These are phyloP conservation scores for Cryoendolithus antarcticus DNA, from an alignment of 2,329 filamentous ascomycete species.

Conservation along the genomic window DNA sequence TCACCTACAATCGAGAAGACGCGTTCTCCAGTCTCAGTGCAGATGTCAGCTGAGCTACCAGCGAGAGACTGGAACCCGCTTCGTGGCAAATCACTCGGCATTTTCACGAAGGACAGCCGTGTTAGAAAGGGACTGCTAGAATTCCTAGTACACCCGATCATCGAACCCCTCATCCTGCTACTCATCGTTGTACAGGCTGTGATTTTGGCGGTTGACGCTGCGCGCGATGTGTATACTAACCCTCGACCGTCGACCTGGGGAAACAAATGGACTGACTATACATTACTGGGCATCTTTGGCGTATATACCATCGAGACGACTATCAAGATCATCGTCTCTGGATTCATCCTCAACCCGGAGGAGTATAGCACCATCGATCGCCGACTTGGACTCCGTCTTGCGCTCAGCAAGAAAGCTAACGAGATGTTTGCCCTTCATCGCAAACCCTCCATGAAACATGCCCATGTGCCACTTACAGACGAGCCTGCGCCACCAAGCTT, in stretches of 20 bases:
- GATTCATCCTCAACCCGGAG: slow-evolving; percentile 75
- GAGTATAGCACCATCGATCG: slow-evolving; percentile 89
- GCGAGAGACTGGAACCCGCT: slow-evolving; percentile 54
- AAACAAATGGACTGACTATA: slow-evolving; percentile 57
- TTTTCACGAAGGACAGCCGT: slow-evolving; percentile 68
- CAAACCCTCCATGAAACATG: slow-evolving; percentile 46
- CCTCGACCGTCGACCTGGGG: slow-evolving; percentile 56
- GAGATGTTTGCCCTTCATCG: slow-evolving; percentile 72
- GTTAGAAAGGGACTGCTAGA: slow-evolving; percentile 67
- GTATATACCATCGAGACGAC: slow-evolving; percentile 81
- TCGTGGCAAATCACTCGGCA: slow-evolving; percentile 70
- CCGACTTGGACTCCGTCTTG: slow-evolving; percentile 59
- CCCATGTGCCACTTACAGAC: slow-evolving; percentile 26
- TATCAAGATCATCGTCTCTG: slow-evolving; percentile 80
- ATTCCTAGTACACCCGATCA: slow-evolving; percentile 71
- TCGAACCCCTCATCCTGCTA: slow-evolving; percentile 74
- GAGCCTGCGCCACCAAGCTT: slow-evolving; percentile 18
- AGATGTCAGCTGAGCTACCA: slow-evolving; percentile 13
- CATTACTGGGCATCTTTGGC: slow-evolving; percentile 68
- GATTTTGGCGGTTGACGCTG: slow-evolving; percentile 72
- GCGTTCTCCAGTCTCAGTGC: slow-evolving; percentile 18
- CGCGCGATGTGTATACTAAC: slow-evolving; percentile 48
- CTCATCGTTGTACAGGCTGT: slow-evolving; percentile 82
- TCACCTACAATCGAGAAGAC: slow-evolving; percentile 21
- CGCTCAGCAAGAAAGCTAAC: slow-evolving; percentile 62